Base-by-base conservation (phyloP, 371 early-diverging fungal species). In the Rhizopus sp. region DNA sequence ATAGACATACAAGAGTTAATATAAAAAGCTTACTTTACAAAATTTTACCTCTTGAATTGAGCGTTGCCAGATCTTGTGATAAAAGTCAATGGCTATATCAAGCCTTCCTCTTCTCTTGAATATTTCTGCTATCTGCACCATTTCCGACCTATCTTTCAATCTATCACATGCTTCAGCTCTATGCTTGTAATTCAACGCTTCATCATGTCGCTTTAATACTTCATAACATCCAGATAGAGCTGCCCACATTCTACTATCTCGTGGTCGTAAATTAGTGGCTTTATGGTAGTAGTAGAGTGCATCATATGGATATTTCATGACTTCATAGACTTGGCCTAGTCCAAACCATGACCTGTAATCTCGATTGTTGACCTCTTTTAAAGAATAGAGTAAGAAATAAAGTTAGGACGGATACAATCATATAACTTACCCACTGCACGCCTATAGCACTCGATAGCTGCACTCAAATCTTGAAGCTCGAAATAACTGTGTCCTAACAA, bases 321-420 rank as follows among this genome's bases (percentile, higher is more conserved):
- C 70, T 70, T 94, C 93, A 71, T 96, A 96, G 0, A 92, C 88
- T 59, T 95, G 92, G 12, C 95, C 98, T 40, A 97, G 72, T 7
- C 93, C 95, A 65, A 89, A 91, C 96, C 96, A 97, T 1, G 95
- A 95, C 32, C 96, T 81, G 69, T 92, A 96, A 65, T 98, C 97
- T 12, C 85, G 76, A 23, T 80, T 77, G 56, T 93, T 90, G 35
- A 88, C 78, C 49, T 92, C 96, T 81, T 79, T 17, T 55, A 38
- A 23, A 42, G n/a, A 23, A 48, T 45, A 54, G 17, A 32, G 7
- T 33, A 15, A 40, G 15, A 31, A 29, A 12, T 30, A 30, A 50
- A 44, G 42, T 35, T 15, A 3, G 0, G 34, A 47, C 3, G 12
- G 7, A 23, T 34, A 17, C 10, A 15, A 29, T 53, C 3, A 1